phyloP scores from a whole-genome alignment of 495 filamentous ascomycete genomes.

The Bathelium albidoporum region DNA sequence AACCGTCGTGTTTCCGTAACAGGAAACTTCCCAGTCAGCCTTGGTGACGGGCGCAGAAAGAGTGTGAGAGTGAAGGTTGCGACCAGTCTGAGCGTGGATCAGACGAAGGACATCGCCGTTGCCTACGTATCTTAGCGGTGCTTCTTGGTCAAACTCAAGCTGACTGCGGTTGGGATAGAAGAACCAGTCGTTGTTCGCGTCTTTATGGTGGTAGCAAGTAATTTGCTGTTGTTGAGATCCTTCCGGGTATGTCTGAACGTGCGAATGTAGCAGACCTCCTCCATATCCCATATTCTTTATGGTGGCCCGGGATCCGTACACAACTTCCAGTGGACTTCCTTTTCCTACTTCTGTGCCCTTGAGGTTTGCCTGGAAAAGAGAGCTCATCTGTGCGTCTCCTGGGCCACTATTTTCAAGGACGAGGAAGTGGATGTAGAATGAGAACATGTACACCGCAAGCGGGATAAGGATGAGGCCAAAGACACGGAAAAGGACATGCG shows the following conservation, averaged over 20 bases:
- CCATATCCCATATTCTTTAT: constrained; percentile 99
- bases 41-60: constrained; percentile 84
- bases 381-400: constrained; percentile 98
- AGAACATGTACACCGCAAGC: constrained; percentile 80
- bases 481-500: constrained; percentile 70
- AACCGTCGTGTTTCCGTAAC: constrained; percentile 91
- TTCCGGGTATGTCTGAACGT: constrained; percentile 93
- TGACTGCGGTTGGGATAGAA: constrained; percentile 85
- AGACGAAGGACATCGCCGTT: constrained; percentile 74
- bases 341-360: constrained; percentile 86
- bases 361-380: constrained; percentile 94
- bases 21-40: constrained; percentile 82
- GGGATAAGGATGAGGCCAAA: constrained; percentile 83
- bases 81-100: constrained; percentile 90
- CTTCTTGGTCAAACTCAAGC: constrained; percentile 59
- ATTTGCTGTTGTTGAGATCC: constrained; percentile 92
- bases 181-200: constrained; percentile 99
- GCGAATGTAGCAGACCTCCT: constrained; percentile 92
- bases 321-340: constrained; percentile 86
- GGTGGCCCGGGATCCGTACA: constrained; percentile 77
- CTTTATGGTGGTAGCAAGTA: constrained; percentile 98
- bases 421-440: constrained; percentile 86
- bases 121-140: constrained; percentile 59
- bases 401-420: constrained; percentile 91
- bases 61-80: constrained; percentile 89